Base-by-base conservation (phyloP, 805 yeast genomes). In the Ogataea methanolica region DNA sequence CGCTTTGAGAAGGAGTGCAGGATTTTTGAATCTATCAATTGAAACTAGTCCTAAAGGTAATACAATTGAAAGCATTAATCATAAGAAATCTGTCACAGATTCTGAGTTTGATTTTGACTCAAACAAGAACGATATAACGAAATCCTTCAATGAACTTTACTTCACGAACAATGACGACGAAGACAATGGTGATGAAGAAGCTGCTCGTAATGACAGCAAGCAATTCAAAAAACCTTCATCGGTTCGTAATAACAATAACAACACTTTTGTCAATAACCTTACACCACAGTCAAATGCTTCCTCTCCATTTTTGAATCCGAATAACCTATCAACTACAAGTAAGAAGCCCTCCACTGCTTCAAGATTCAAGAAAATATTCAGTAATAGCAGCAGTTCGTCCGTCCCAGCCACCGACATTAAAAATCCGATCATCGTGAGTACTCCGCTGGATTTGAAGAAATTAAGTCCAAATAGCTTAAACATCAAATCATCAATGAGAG, bases 1-100 rank as follows among this genome's bases (percentile, higher is more conserved):
- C 2, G 59, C 66, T 0, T 49, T 78, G 35, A 72, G 80, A 51
- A 69, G 83, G 63, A 76, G 82, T 67, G 76, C 72, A 2, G 82
- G 81, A 2, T 62, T 77, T 9, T 57, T 79, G 51, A 78, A 79
- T 46, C 54, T 79, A 43, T 75, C 80, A 12, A 58, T 76, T 21
- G 77, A 72, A 40, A 68, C 73, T 2, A 68, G 64, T 40, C 61
- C 63, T 7, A 55, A 51, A 22, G 39, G 51, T 36, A 43, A 43
- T 22, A 17, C 1, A 41, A 51, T 29, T 35, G 56, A 37, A 58
- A 40, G 36, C 19, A 22, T 3, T 34, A 23, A 29, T 36, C 21
- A 19, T 17, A 42, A 43, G 53, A 39, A 50, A 51, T 38, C 45
- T 22, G 35, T 47, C 39, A 16, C 42, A 21, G 41, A 36, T 29